Evolutionary conservation across 345 rosid species (phyloP).

Genomic region (Salix purpurea): DNA sequence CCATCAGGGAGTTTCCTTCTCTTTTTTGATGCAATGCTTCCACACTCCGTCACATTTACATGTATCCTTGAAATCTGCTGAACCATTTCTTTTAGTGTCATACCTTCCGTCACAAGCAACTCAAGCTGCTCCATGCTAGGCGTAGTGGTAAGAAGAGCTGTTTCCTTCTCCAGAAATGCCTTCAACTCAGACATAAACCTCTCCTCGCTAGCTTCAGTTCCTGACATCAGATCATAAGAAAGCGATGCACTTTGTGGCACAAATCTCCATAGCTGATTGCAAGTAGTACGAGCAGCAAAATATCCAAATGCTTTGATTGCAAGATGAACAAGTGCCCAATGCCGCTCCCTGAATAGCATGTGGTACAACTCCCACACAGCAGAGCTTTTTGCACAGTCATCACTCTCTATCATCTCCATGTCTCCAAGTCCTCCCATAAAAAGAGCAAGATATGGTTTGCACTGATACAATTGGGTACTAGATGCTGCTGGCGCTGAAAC

Average conservation of each 20-base stretch:
- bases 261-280: constrained; percentile 84
- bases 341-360: constrained; percentile 65
- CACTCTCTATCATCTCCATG: constrained; percentile 54
- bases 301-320: constrained; percentile 71
- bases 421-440: constrained; percentile 68
- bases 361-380: constrained; percentile 78
- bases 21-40: constrained; percentile 42
- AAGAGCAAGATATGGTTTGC: constrained; percentile 62
- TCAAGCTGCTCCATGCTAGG: constrained; percentile 44
- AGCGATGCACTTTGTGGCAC: constrained; percentile 81
- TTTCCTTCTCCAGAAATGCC: constrained; percentile 79
- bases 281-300: constrained; percentile 73
- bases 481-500: constrained; percentile 38
- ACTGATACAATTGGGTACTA: constrained; percentile 34
- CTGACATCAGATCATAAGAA: constrained; percentile 54
- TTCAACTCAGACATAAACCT: constrained; percentile 75
- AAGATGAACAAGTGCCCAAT: constrained; percentile 79
- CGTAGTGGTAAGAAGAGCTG: constrained; percentile 37
- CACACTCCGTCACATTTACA: constrained; percentile 15
- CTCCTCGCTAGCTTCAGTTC: constrained; percentile 56
- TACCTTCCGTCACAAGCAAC: constrained; percentile 57
- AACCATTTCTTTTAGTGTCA: constrained; percentile 39
- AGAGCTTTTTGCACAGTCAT: constrained; percentile 54
- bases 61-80: constrained; percentile 23
- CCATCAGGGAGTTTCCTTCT: constrained; percentile 81